phyloP scores from a whole-genome alignment of 331 rosid genomes.

The Malus hybrid region DNA sequence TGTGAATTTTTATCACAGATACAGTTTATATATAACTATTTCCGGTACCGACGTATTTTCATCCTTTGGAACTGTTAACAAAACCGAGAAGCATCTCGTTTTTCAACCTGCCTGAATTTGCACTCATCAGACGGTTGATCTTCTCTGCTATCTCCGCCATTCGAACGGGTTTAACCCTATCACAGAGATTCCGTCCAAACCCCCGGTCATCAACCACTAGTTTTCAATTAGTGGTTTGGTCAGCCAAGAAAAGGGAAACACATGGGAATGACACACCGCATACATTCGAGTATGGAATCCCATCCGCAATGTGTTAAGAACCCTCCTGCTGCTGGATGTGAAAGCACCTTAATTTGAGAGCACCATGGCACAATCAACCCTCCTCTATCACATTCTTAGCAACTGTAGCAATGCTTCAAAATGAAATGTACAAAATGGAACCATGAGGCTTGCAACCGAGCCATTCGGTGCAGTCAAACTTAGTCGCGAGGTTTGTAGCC shows the following conservation, averaged over 20 bases:
- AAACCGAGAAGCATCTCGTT: not conserved
- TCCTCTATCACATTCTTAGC: conserved; percentile 2
- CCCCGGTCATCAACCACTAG: conserved; percentile 35
- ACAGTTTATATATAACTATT: not conserved
- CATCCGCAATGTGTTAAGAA: conserved; percentile 34
- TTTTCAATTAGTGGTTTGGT: conserved; percentile 27
- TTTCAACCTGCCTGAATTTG: conserved; percentile 8
- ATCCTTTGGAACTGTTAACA: not conserved
- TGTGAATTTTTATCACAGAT: not conserved
- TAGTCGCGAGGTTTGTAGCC: conserved; percentile 21
- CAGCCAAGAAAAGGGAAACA: conserved; percentile 15
- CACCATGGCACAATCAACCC: conserved; percentile 28
- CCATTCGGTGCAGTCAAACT: conserved; percentile 21
- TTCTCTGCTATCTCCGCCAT: conserved; percentile 17
- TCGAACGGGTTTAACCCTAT: conserved; percentile 3
- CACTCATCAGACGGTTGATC: conserved; percentile 13
- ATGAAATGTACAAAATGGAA: conserved; percentile 16
- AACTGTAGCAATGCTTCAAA: conserved; percentile 14
- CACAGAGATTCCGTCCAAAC: conserved; percentile 25
- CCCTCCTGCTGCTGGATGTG: conserved; percentile 24
- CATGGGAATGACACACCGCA: conserved; percentile 20
- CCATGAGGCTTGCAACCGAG: conserved; percentile 12
- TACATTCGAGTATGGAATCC: conserved; percentile 27
- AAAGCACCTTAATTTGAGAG: conserved; percentile 22
- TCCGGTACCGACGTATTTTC: not conserved